Conservation (phyloP, 129 eudicot species). For the Chrysanthemum makinoi region DNA sequence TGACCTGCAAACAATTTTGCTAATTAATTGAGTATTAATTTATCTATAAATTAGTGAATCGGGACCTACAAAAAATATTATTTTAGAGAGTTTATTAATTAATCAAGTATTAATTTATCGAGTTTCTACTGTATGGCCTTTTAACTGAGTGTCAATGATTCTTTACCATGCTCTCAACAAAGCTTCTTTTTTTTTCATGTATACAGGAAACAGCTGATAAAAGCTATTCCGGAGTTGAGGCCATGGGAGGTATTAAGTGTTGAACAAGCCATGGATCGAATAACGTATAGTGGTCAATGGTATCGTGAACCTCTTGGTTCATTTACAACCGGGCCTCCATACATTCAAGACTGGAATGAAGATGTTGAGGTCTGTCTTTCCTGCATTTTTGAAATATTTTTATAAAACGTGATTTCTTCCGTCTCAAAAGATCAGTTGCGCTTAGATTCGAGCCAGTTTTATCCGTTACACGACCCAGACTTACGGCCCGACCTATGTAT, state of each 20-base stretch:
- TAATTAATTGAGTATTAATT: too few species aligned
- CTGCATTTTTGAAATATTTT: neutral
- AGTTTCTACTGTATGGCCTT: conserved; percentile 17
- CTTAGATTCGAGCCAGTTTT: neutral
- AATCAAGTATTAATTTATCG: conserved; percentile 38
- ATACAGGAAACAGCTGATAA: conserved; percentile 50
- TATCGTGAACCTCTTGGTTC: conserved; percentile 84
- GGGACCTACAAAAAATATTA: conserved; percentile 36
- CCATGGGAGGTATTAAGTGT: conserved; percentile 98
- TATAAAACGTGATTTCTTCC: neutral
- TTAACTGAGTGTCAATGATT: neutral
- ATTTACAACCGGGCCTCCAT: conserved; percentile 79
- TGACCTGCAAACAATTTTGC: too few species aligned
- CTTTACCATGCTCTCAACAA: neutral
- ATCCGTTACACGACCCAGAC: too few species aligned
- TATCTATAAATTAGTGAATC: too few species aligned
- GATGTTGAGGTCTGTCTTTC: conserved; percentile 44
- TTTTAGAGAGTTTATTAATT: conserved; percentile 41
- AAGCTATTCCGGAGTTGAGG: conserved; percentile 81
- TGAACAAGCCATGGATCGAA: conserved; percentile 93
- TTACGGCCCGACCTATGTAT: too few species aligned
- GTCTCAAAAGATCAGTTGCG: neutral
- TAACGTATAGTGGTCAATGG: conserved; percentile 72
- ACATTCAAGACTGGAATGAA: conserved; percentile 50
- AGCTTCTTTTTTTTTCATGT: neutral